A percentile compares a stretch with the other conserved stretches of the same genome.
These are phyloP conservation scores for Coprinopsis sp. DNA, from an alignment of 768 basidiomycete genomes.

Conservation along the genomic window DNA sequence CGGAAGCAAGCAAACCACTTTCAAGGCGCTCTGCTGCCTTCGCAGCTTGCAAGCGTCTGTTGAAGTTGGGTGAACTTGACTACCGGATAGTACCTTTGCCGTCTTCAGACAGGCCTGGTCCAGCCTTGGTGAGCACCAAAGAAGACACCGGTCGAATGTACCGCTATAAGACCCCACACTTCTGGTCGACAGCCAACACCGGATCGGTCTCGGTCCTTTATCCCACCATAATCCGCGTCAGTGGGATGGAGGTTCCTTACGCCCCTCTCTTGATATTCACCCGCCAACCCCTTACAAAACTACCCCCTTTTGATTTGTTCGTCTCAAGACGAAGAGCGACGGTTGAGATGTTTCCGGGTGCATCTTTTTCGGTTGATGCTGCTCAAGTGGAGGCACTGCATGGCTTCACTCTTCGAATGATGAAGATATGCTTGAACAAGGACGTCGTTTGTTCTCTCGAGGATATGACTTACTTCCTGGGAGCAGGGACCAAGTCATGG, in stretches of 20 bases:
- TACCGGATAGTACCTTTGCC: slow-evolving; percentile 42
- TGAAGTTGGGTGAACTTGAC: slow-evolving; percentile 47
- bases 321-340: slow-evolving; percentile 41
- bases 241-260: slow-evolving; percentile 23
- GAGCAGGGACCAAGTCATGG: slow-evolving; percentile 50
- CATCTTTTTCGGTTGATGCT: slow-evolving; percentile 45
- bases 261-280: slow-evolving; percentile 62
- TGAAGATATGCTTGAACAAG: slow-evolving; percentile 63
- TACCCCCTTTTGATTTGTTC: slow-evolving; percentile 58
- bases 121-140: slow-evolving; percentile 21
- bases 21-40: slow-evolving; percentile 61
- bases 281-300: slow-evolving; percentile 55
- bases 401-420: slow-evolving; percentile 60
- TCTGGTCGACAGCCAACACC: slow-evolving; percentile 52
- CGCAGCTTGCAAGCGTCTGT: slow-evolving; percentile 47
- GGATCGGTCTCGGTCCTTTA: slow-evolving; percentile 38
- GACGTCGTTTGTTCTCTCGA: slow-evolving; percentile 51
- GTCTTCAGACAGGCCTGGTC: slow-evolving; percentile 15
- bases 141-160: slow-evolving; percentile 49
- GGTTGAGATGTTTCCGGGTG: slow-evolving; percentile 42
- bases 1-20: slow-evolving; percentile 40
- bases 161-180: slow-evolving; percentile 52
- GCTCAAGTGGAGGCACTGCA: slow-evolving; percentile 46
- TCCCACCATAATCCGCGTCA: slow-evolving; percentile 48
- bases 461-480: slow-evolving; percentile 61